Evolutionary conservation across 345 rosid genomes (phyloP).

Genomic region (Hypericum androsaemum): DNA sequence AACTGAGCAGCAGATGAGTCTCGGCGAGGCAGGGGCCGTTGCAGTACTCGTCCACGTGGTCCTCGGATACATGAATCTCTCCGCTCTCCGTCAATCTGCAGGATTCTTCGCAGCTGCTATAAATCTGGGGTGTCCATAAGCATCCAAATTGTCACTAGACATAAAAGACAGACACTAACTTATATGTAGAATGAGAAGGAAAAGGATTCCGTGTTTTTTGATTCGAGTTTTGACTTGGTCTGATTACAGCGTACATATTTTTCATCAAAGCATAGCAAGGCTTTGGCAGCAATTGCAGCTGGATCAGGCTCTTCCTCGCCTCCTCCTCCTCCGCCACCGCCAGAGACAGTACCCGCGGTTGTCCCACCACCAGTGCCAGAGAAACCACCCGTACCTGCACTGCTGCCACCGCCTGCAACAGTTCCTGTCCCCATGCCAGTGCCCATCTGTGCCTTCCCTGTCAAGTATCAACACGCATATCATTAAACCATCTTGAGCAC

Average conservation of each 20-base stretch:
- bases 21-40: constrained; percentile 66
- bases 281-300: constrained; percentile 52
- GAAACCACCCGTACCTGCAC: neutral
- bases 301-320: constrained; percentile 24
- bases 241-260: constrained; percentile 30
- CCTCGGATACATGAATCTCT: constrained; percentile 41
- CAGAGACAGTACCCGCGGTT: neutral
- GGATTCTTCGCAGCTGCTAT: constrained; percentile 55
- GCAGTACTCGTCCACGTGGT: constrained; percentile 42
- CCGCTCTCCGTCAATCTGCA: constrained; percentile 60
- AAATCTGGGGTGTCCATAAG: constrained; percentile 30
- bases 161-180: no score
- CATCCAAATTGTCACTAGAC: no score
- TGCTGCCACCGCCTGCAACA: neutral
- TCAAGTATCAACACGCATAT: constrained; percentile 11
- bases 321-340: neutral
- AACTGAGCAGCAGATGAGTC: constrained; percentile 59
- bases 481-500: neutral
- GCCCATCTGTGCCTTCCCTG: constrained; percentile 35
- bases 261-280: constrained; percentile 65
- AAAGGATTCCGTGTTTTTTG: no score
- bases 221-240: no score
- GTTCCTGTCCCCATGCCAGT: constrained; percentile 4
- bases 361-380: neutral
- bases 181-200: no score